A percentile compares a stretch with the other conserved stretches of the same genome.
These are phyloP conservation scores for Ceratopteris richardii DNA, from an alignment of 75 land plant species.

Conservation along the genomic window DNA sequence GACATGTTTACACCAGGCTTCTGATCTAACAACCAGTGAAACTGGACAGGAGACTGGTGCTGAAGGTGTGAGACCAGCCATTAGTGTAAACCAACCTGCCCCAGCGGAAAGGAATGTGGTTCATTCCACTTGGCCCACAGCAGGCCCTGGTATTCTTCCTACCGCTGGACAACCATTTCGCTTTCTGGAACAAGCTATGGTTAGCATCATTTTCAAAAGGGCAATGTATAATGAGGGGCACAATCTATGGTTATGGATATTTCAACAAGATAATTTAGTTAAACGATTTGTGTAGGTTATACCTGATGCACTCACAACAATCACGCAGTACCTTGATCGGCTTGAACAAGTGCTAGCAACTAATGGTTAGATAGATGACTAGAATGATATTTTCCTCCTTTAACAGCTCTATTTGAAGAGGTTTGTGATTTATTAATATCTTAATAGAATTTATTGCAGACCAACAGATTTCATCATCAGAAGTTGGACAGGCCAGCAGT, in stretches of 20 bases:
- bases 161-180: background rate
- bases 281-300: slow-evolving; percentile 43
- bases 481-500: background rate
- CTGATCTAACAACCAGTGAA: too few relatives aligned
- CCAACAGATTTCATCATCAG: too few relatives aligned
- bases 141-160: background rate
- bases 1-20: too few relatives aligned
- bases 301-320: slow-evolving; percentile 88
- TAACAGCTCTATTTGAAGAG: too few relatives aligned
- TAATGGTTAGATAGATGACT: slow-evolving; percentile 26
- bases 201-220: background rate
- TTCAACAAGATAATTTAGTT: too few relatives aligned
- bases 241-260: background rate
- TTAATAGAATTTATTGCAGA: too few relatives aligned
- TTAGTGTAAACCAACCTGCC: too few relatives aligned
- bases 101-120: background rate
- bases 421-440: too few relatives aligned
- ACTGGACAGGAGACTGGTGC: too few relatives aligned
- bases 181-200: slow-evolving; percentile 5
- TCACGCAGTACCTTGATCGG: slow-evolving; percentile 60
- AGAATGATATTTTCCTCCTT: too few relatives aligned
- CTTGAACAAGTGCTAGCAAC: slow-evolving; percentile 55
- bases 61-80: too few relatives aligned
- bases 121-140: too few relatives aligned
- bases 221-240: background rate